Evolutionary conservation across 1,139 yeast species (phyloP), one percentile per base, ranked within the genome.

Genomic region (Candida sojae): DNA sequence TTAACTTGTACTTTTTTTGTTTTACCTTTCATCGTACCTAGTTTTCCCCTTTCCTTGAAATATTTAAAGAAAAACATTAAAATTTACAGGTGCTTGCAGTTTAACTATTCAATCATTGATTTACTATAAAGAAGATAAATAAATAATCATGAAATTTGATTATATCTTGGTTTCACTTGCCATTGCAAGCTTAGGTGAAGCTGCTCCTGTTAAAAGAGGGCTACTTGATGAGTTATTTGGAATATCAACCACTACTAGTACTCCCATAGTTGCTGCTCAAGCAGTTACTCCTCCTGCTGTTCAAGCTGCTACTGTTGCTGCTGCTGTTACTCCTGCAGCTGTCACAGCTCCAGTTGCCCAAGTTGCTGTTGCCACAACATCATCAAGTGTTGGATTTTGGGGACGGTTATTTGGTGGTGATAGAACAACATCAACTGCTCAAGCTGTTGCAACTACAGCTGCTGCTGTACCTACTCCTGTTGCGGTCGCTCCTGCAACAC

Each of bases 171-270:
- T 44, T 31, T 38, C 52, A n/a, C 44, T 51, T 38, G 48, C 53
- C 6, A 40, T 48, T 28, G 46, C 50, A n/a, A 32, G 51, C 9
- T 42, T 46, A 26, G 34, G 54, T 34, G 48, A 53, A n/a, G 54
- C 55, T 11, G 53, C 55, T 36, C 55, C 60, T 3, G 57, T 61
- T 5, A 40, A 54, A 32, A 44, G 57, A 48, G 61, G 63, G 2
- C 47, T 51, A 28, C 50, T 58, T 11, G 56, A 48, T 32, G 53
- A 52, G 9, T 51, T 61, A 36, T 46, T 61, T 30, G 56, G 58
- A 17, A 29, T 43, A 6, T 46, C 38, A 38, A 21, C 41, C 13
- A 34, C 51, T 13, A 46, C 51, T 21, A 39, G 48, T 11, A 28
- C 55, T 21, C 43, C 53, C 25, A 36, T 58, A 12, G 53, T 40